Base-by-base conservation (phyloP, 1,139 yeast genomes). In the Nakaseomyces sp. region DNA sequence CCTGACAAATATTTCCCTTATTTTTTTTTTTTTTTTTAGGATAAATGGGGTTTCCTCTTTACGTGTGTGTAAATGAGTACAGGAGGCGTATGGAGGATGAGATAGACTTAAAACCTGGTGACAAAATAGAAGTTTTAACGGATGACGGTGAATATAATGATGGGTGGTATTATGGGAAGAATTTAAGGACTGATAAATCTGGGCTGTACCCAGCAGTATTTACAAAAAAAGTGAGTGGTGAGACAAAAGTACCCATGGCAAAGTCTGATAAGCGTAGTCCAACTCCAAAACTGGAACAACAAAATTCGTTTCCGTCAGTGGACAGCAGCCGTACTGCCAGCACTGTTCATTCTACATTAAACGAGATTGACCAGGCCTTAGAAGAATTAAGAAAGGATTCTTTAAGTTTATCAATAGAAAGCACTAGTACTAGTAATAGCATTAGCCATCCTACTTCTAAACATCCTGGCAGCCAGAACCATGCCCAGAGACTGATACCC, bases 121-220 rank as follows among this genome's bases (percentile, higher is more conserved):
- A 91, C 57, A 81, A 78, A 51, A 74, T 93, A 45, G 93, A 88
- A 61, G 88, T 91, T 13, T 74, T 93, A 22, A 87, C 94, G 37
- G 96, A 88, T 62, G 99, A 91, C 64, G 76, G 81, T 50, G 96
- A 86, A 57, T 91, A 84, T 64, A 84, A 86, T 53, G 99, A 91
- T 63, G 97, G 97, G n/a, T 91, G 99, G 99, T 91, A 81, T 58
- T 76, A 76, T 82, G 96, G 97, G 8, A 80, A 81, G 50, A 88
- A 89, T 54, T 62, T 85, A 44, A 60, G 74, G 40, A 79, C 89
- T 0, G 75, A 76, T 42, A 74, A 76, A 47, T 88, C 85, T 9
- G 98, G 98, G 0, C 69, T 91, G 39, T 91, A 87, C 59, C 98
- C 98, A 9, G 84, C 82, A 57, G 77, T 87, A 10, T 91, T 89